A percentile compares a stretch with the other conserved stretches of the same genome.
These are phyloP conservation scores for Cercospora zeae-maydis DNA, from an alignment of 2,329 filamentous ascomycete genomes.

Conservation along the genomic window DNA sequence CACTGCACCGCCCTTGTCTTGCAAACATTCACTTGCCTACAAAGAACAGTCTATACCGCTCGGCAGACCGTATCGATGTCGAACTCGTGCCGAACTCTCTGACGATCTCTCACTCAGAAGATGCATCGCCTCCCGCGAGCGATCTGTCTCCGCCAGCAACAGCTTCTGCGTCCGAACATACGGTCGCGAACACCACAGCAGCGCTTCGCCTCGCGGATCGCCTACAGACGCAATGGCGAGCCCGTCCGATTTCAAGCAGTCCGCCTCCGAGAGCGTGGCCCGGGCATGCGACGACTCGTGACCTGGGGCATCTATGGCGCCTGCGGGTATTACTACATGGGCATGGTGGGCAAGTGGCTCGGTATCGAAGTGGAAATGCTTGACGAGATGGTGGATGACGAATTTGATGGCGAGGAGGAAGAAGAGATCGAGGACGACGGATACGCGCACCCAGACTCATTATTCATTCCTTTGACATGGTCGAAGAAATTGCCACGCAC, in stretches of 20 bases:
- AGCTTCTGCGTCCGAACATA: conserved; percentile 13
- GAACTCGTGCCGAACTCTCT: neutral
- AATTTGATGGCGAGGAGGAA: conserved; percentile 23
- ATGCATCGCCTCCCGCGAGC: conserved; percentile 33
- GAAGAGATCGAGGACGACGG: conserved; percentile 36
- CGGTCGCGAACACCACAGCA: conserved; percentile 9
- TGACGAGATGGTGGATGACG: conserved; percentile 22
- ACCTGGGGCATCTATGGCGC: conserved; percentile 27
- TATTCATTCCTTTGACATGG: conserved; percentile 51
- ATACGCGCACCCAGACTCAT: conserved; percentile 36
- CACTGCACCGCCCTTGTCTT: neutral
- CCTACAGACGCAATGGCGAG: conserved; percentile 25
- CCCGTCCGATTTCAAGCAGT: conserved; percentile 37
- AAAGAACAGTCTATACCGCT: neutral
- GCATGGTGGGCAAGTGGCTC: conserved; percentile 27
- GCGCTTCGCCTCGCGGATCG: conserved; percentile 13
- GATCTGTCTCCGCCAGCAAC: conserved; percentile 31
- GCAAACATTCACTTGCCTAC: neutral
- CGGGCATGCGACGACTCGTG: conserved; percentile 32
- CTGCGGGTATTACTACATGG: conserved; percentile 23
- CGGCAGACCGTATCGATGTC: neutral
- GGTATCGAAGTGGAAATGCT: conserved; percentile 33
- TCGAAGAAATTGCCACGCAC: conserved; percentile 41
- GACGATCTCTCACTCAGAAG: neutral
- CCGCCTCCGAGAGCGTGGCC: conserved; percentile 39